Base-by-base conservation (phyloP, 1,284 basidiomycete genomes). In the Irpex lacteus region DNA sequence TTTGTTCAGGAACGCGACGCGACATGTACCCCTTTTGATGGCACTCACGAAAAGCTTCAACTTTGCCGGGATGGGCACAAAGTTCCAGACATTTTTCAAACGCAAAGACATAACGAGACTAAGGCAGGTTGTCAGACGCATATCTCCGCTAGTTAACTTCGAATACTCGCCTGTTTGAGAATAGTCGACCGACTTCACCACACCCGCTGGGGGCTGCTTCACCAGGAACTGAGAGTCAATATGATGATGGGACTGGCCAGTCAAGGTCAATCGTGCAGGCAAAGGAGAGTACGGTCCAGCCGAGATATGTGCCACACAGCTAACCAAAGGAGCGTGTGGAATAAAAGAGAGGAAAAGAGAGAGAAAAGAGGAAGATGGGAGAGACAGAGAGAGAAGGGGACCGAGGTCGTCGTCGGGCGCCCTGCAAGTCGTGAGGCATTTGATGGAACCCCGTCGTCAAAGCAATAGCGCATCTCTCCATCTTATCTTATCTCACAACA, bases 41-140 rank as follows among this genome's bases (percentile, higher is more conserved):
- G 26, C 13, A 79, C 85, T 75, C 71, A 88, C 87, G 67, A 88
- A 77, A 60, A 88, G 78, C 71, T 78, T 84, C 65, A 82, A 65
- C 66, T 83, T 81, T 37, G 78, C 67, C 47, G 77, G 77, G 63
- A 84, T 70, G 61, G 78, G 78, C 62, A 80, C 62, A 66, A 74
- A 72, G 50, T 70, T 66, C 78, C 78, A 78, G 52, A 82, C 56
- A 66, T 81, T 73, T 67, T 80, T 82, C 57, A 79, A 70, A 67
- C 78, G 82, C 84, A 86, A 13, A 47, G 40, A 47, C 40, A 47
- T 85, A 57, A 60, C 58, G 44, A 49, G 58, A 15, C 58, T 59
- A 15, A 40, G 37, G 38, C 49, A 38, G 13, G 19, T 3, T 54
- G 36, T 26, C 26, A 18, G 5, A 26, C 19, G 37, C n/a, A 7